Evolutionary conservation across 2,329 filamentous ascomycete species (phyloP).

Genomic region (Claviceps fusiformis): DNA sequence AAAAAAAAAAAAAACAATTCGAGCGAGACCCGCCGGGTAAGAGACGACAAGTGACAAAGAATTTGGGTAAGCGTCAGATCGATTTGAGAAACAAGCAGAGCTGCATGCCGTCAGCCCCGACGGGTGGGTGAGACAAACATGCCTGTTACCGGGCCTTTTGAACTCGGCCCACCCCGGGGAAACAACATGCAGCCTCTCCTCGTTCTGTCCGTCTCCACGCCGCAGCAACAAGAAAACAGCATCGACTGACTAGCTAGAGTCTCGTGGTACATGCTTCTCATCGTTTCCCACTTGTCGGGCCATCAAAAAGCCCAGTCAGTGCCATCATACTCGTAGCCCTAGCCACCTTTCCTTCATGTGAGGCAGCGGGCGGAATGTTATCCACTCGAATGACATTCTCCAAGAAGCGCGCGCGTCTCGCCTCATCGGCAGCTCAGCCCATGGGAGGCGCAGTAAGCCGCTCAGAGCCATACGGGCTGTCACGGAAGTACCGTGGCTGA

Average conservation of each 20-base stretch:
- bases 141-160: not conserved
- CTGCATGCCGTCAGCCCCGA: not conserved
- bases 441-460: constrained; percentile 24
- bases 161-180: not conserved
- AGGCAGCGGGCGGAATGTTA: not conserved
- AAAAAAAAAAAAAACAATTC: too few relatives aligned
- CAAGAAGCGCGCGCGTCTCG: not conserved
- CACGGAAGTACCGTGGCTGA: constrained; percentile 32
- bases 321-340: not conserved
- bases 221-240: not conserved
- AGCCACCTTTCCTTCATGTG: not conserved
- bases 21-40: too few relatives aligned
- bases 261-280: not conserved
- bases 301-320: not conserved
- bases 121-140: not conserved
- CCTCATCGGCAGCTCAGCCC: constrained; percentile 7
- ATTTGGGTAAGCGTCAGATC: not conserved
- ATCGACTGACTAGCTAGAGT: not conserved
- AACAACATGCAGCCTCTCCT: not conserved
- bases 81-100: not conserved
- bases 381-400: not conserved
- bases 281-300: not conserved
- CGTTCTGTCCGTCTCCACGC: not conserved
- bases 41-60: not conserved
- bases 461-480: constrained; percentile 30